Percentiles rank a stretch among this genome's conserved stretches.
These are phyloP conservation scores for Puccinia hordei DNA, from an alignment of 1,284 basidiomycete species.

Conservation along the genomic window DNA sequence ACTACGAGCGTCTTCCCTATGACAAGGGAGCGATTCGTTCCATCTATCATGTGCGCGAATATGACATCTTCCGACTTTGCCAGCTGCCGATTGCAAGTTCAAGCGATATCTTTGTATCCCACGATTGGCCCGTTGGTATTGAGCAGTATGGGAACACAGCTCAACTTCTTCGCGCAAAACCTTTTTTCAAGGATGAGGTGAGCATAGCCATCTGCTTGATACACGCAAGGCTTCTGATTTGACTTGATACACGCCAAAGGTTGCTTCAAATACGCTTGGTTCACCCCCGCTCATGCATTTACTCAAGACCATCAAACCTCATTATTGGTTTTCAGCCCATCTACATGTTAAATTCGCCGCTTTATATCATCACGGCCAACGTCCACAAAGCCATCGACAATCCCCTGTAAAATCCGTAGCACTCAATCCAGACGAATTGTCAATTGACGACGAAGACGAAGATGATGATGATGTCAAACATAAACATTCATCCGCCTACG, in stretches of 20 bases:
- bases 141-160: conserved; percentile 75
- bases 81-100: conserved; percentile 64
- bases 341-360: conserved; percentile 81
- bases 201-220: conserved; percentile 23
- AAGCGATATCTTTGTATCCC: conserved; percentile 79
- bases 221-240: neutral
- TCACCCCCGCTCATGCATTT: conserved; percentile 85
- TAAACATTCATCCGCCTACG: neutral
- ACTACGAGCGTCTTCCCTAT: conserved; percentile 71
- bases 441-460: conserved; percentile 67
- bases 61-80: conserved; percentile 65
- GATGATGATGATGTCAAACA: conserved; percentile 60
- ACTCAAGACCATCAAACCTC: conserved; percentile 72
- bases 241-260: conserved; percentile 55
- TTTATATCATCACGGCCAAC: conserved; percentile 65
- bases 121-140: conserved; percentile 93
- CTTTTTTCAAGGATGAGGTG: conserved; percentile 75
- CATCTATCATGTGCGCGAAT: conserved; percentile 88
- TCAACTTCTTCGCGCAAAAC: conserved; percentile 73
- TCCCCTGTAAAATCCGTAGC: conserved; percentile 49
- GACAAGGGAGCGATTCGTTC: conserved; percentile 73
- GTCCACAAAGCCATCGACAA: neutral
- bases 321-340: conserved; percentile 96
- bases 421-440: conserved; percentile 67
- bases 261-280: conserved; percentile 72